A percentile compares a stretch with the other conserved stretches of the same genome.
These are phyloP conservation scores for Dothiorella sarmentorum DNA, from an alignment of 2,329 filamentous ascomycete genomes.

Conservation along the genomic window DNA sequence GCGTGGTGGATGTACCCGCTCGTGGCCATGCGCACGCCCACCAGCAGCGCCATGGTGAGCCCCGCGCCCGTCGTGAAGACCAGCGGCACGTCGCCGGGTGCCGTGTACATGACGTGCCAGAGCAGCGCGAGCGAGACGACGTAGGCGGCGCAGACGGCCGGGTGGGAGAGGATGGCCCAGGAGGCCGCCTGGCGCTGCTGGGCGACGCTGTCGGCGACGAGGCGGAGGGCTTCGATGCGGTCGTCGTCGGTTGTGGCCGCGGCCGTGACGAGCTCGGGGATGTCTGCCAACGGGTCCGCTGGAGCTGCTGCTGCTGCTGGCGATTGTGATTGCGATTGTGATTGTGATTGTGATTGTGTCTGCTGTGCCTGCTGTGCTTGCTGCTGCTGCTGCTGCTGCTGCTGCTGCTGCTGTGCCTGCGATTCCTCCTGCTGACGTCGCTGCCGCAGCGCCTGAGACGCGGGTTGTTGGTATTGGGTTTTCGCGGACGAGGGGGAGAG, in stretches of 20 bases:
- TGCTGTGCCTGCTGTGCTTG: background rate
- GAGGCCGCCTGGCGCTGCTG: constrained; percentile 73
- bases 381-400: constrained; percentile 21
- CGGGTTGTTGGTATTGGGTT: background rate
- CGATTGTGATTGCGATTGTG: too few species aligned
- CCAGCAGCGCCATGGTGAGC: constrained; percentile 61
- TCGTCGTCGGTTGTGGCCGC: constrained; percentile 51
- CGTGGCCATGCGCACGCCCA: constrained; percentile 59
- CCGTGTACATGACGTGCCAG: constrained; percentile 39
- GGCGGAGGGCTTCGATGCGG: constrained; percentile 63
- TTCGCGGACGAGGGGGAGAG: constrained; percentile 11
- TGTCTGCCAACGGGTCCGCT: constrained; percentile 44
- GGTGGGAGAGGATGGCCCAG: constrained; percentile 49
- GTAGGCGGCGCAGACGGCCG: constrained; percentile 27
- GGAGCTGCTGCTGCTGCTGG: constrained; percentile 22
- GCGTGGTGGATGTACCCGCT: constrained; percentile 62
- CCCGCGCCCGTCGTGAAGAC: constrained; percentile 58
- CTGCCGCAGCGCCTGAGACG: constrained; percentile 20
- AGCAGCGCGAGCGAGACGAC: constrained; percentile 40
- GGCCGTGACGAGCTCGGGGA: constrained; percentile 64
- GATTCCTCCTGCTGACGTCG: constrained; percentile 25
- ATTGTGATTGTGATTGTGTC: constrained; percentile 18
- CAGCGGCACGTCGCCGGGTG: constrained; percentile 51
- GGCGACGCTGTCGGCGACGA: constrained; percentile 77
- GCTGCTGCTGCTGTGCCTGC: constrained; percentile 18